Conservation (phyloP, 1,284 basidiomycete genomes). For the Thecaphora thlaspeos region DNA sequence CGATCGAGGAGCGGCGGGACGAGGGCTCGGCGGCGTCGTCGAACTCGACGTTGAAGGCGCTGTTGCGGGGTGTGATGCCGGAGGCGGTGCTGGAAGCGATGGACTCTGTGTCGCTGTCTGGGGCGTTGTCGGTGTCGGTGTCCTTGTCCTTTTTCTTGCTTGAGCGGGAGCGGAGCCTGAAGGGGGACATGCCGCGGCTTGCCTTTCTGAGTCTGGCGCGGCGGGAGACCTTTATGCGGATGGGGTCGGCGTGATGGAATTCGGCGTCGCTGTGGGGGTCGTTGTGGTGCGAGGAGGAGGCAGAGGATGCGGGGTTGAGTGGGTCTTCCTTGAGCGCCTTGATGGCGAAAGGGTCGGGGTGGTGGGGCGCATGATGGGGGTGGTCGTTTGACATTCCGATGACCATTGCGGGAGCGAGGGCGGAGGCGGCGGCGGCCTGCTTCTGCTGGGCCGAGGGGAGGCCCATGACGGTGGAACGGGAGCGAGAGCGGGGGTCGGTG, state of each 20-base stretch:
- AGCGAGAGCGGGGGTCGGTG: too few species aligned
- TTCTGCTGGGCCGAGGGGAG: neutral
- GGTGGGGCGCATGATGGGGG: neutral
- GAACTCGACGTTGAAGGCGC: conserved; percentile 27
- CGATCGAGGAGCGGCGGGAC: conserved; percentile 5
- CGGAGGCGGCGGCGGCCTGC: neutral
- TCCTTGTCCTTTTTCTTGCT: conserved; percentile 3
- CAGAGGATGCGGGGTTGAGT: too few species aligned
- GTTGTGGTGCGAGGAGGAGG: too few species aligned
- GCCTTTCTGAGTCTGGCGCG: conserved; percentile 2
- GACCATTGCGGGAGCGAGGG: conserved; percentile 1
- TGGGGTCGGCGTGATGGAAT: too few species aligned
- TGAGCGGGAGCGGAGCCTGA: neutral
- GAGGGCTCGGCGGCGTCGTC: conserved; percentile 15
- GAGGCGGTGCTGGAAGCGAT: conserved; percentile 14
- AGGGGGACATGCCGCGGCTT: conserved; percentile 7
- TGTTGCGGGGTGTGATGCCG: conserved; percentile 39
- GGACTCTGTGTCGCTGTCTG: conserved; percentile 32
- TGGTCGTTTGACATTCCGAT: neutral
- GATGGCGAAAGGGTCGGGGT: neutral
- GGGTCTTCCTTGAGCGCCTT: neutral
- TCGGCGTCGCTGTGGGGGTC: neutral
- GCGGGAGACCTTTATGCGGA: too few species aligned
- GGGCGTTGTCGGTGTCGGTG: conserved; percentile 1
- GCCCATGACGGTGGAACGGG: too few species aligned